Percentiles rank a stretch among this genome's conserved stretches.
Conservation (phyloP, 140 eudicot genomes). For the Bidens hawaiensis region DNA sequence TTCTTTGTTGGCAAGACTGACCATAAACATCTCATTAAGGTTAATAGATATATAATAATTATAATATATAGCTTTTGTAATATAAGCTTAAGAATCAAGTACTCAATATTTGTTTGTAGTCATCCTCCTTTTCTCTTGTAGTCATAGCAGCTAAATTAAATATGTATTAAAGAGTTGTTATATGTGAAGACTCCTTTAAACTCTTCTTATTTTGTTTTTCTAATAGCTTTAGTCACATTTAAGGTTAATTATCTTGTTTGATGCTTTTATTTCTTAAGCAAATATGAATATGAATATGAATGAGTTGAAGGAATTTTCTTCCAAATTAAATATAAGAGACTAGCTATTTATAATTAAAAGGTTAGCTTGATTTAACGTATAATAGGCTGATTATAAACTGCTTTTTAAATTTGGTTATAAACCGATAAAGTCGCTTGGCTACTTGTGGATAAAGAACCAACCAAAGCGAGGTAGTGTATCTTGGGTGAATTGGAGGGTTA, state of each 20-base stretch:
- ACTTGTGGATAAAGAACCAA: background rate
- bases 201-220: background rate
- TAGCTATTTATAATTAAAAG: background rate
- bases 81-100: background rate
- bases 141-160: background rate
- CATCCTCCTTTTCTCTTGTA: background rate
- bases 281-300: background rate
- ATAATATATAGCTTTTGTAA: too few relatives aligned
- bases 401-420: background rate
- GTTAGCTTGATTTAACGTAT: background rate
- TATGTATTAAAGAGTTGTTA: background rate
- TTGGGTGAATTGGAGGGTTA: too few relatives aligned
- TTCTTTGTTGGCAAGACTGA: constrained; percentile 39
- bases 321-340: background rate
- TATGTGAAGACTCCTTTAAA: background rate
- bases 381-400: background rate
- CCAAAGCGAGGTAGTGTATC: background rate
- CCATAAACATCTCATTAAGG: background rate
- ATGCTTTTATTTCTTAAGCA: background rate
- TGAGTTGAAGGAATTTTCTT: background rate
- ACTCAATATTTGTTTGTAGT: background rate
- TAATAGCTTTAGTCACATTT: too few relatives aligned
- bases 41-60: background rate
- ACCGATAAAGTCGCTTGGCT: too few relatives aligned
- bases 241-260: too few relatives aligned